phyloP scores from a whole-genome alignment of 139 green algal genomes.

The Volvox africanus region DNA sequence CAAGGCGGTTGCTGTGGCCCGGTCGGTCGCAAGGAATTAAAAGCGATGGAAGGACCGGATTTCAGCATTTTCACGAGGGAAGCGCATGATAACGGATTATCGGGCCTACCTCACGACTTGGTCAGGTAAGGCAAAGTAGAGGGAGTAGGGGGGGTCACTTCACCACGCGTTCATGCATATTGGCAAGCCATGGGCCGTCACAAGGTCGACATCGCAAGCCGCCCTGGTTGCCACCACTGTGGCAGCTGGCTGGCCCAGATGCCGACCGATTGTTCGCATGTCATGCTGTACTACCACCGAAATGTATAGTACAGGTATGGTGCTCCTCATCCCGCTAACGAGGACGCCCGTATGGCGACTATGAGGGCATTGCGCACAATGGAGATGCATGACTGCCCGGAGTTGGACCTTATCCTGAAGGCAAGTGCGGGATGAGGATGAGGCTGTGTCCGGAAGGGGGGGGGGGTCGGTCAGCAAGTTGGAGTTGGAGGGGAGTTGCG shows the following conservation, averaged over 20 bases:
- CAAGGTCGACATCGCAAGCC: neutral
- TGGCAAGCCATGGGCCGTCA: neutral
- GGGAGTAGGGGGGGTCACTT: neutral
- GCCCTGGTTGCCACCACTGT: neutral
- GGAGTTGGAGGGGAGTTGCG: neutral
- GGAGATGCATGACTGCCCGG: constrained; percentile 7
- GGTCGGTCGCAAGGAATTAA: neutral
- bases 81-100: neutral
- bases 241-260: neutral
- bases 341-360: constrained; percentile 37
- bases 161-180: neutral
- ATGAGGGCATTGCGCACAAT: constrained; percentile 33
- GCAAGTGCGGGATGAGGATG: neutral
- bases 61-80: neutral
- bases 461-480: neutral
- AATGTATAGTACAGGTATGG: constrained; percentile 40
- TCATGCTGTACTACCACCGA: too few species aligned
- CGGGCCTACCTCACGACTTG: constrained; percentile 20
- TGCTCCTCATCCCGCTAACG: constrained; percentile 28
- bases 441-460: neutral
- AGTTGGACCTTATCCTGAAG: constrained; percentile 46
- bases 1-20: neutral
- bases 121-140: neutral
- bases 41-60: neutral
- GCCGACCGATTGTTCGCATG: neutral